phyloP scores from a whole-genome alignment of 306 rosid species.

The Senna tora region DNA sequence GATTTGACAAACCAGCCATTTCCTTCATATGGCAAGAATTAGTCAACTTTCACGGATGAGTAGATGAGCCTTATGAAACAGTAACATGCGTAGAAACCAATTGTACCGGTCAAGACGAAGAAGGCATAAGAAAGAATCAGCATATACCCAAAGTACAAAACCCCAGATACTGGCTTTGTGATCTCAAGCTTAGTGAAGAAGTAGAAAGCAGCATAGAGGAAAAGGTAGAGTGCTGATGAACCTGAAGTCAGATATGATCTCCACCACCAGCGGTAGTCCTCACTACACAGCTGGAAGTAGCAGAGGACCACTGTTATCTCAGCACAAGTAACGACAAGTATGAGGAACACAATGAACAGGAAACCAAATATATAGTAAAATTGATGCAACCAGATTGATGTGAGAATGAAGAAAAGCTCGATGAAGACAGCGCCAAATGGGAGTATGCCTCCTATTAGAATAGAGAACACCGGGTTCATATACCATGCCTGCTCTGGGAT shows the following conservation, averaged over 20 bases:
- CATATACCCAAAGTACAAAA: constrained; percentile 88
- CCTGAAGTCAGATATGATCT: constrained; percentile 91
- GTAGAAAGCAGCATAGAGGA: constrained; percentile 84
- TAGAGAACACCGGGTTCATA: constrained; percentile 68
- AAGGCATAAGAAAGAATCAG: constrained; percentile 77
- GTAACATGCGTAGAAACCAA: constrained; percentile 90
- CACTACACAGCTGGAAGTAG: constrained; percentile 99
- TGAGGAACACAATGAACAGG: constrained; percentile 80
- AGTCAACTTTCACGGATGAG: constrained; percentile 87
- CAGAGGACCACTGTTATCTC: constrained; percentile 93
- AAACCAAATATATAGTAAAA: constrained; percentile 87
- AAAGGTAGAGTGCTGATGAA: constrained; percentile 88
- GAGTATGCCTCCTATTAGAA: constrained; percentile 84
- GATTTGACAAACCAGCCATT: constrained; percentile 23
- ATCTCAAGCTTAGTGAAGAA: constrained; percentile 93
- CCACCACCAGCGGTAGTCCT: constrained; percentile 98
- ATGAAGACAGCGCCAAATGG: constrained; percentile 95
- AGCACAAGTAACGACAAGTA: constrained; percentile 87
- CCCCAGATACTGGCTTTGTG: constrained; percentile 83
- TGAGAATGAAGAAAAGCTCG: constrained; percentile 94
- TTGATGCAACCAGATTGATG: constrained; percentile 94
- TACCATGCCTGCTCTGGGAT: constrained; percentile 94
- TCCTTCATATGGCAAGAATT: constrained; percentile 34
- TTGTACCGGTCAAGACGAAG: constrained; percentile 86
- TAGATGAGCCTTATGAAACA: constrained; percentile 90